These are phyloP conservation scores for Oenanthe sinensis DNA, from an alignment of 129 eudicot genomes.

Conservation along the genomic window DNA sequence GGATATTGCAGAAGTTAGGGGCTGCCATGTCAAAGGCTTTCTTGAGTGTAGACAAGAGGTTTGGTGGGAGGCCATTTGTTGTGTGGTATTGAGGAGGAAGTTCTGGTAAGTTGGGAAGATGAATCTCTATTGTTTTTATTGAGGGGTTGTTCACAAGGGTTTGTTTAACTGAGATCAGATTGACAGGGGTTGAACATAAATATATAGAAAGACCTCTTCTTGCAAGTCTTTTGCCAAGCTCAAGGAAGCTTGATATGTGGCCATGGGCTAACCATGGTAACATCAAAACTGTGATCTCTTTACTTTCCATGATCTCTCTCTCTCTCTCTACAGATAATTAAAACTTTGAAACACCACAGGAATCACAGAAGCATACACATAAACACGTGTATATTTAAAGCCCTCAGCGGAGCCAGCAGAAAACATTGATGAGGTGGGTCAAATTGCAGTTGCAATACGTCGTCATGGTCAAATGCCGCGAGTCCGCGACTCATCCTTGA, in stretches of 20 bases:
- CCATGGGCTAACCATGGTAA: neutral
- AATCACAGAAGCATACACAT: no score
- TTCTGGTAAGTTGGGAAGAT: neutral
- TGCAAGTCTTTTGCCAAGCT: neutral
- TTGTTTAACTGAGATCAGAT: neutral
- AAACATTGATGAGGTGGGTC: no score
- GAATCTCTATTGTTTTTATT: neutral
- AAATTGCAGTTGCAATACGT: no score
- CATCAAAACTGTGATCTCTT: neutral
- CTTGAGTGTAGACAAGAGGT: neutral
- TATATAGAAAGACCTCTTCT: neutral
- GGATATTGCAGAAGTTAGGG: neutral
- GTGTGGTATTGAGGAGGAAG: conserved; percentile 5
- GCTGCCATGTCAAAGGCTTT: conserved; percentile 4
- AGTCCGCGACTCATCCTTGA: no score
- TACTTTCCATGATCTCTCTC: neutral
- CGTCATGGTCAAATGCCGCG: no score
- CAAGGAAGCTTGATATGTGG: neutral
- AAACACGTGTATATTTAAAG: no score
- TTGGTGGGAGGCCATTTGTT: conserved; percentile 1
- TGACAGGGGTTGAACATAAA: neutral
- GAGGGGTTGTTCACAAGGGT: neutral
- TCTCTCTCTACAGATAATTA: neutral
- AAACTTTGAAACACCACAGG: no score
- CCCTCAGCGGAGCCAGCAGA: no score